Percentiles rank a stretch among this genome's conserved stretches.
phyloP scores from a whole-genome alignment of 495 filamentous ascomycete species.

The Podospora tetraspora region DNA sequence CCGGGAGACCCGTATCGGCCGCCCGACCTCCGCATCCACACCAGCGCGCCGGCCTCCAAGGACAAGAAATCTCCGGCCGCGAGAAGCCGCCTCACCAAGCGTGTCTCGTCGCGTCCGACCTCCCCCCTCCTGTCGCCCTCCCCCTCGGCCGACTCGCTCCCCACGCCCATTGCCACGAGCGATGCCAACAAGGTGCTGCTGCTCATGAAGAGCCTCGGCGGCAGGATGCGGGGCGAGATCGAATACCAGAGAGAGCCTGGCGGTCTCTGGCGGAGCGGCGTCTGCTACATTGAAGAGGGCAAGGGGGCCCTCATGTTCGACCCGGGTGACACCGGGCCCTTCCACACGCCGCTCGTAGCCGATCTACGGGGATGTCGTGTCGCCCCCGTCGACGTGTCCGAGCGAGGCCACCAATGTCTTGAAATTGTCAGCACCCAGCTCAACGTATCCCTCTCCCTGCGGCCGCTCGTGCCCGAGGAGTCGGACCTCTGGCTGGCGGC shows the following conservation, averaged over 20 bases:
- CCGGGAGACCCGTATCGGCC: slow-evolving; percentile 39
- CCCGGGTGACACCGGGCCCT: slow-evolving; percentile 44
- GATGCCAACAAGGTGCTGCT: slow-evolving; percentile 60
- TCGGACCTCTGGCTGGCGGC: slow-evolving; percentile 91
- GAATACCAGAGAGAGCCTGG: slow-evolving; percentile 55
- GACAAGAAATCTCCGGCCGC: slow-evolving; percentile 36
- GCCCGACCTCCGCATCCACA: slow-evolving; percentile 32
- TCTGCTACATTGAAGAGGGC: slow-evolving; percentile 63
- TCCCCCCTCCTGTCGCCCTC: slow-evolving; percentile 43
- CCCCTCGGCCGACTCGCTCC: slow-evolving; percentile 50
- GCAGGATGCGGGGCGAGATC: slow-evolving; percentile 63
- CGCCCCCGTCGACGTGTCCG: slow-evolving; percentile 56
- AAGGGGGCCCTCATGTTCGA: slow-evolving; percentile 61
- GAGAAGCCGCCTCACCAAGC: slow-evolving; percentile 44
- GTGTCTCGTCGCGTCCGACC: slow-evolving; percentile 43
- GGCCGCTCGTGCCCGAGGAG: slow-evolving; percentile 67
- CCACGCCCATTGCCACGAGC: slow-evolving; percentile 51
- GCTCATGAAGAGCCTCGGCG: slow-evolving; percentile 63
- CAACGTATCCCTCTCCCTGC: slow-evolving; percentile 65
- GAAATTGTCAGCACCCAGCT: slow-evolving; percentile 69
- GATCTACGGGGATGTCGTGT: slow-evolving; percentile 87
- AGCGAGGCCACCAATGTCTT: slow-evolving; percentile 65
- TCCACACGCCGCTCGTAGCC: slow-evolving; percentile 54
- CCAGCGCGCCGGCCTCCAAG: slow-evolving; percentile 30
- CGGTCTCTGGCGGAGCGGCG: slow-evolving; percentile 54